Percentiles rank a stretch among this genome's conserved stretches.
Evolutionary conservation across 2,329 filamentous ascomycete species (phyloP).

Genomic region (Ophiostoma sp.): DNA sequence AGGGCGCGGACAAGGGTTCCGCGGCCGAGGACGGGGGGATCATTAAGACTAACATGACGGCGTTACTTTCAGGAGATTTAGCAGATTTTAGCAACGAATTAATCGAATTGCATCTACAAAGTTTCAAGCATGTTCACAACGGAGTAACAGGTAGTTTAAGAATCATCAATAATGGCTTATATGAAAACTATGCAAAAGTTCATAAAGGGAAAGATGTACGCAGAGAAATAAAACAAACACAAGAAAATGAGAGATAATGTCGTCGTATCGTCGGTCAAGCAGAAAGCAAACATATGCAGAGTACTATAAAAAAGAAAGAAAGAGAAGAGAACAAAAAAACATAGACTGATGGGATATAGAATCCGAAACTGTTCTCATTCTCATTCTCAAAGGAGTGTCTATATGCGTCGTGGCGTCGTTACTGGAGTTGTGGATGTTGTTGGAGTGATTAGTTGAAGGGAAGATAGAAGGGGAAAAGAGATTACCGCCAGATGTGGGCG

Average conservation of each 20-base stretch:
- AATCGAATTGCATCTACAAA: not conserved
- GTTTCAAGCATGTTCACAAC: not conserved
- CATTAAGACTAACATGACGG: constrained; percentile 2
- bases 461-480: not conserved
- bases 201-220: not conserved
- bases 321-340: not conserved
- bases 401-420: constrained; percentile 25
- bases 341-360: not conserved
- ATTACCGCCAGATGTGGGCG: constrained; percentile 45
- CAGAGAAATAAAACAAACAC: not conserved
- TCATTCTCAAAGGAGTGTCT: not conserved
- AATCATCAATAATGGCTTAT: not conserved
- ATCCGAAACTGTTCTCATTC: not conserved
- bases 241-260: not conserved
- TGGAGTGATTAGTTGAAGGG: not conserved
- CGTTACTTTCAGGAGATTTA: not conserved
- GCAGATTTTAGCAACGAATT: not conserved
- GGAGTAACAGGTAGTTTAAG: not conserved
- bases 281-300: constrained; percentile 10
- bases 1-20: constrained; percentile 29
- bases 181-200: not conserved
- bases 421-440: not conserved
- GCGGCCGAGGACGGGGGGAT: constrained; percentile 27
- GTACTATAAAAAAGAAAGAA: not conserved
- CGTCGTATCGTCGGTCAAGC: constrained; percentile 11